Evolutionary conservation across 148 eudicot species (phyloP).

Genomic region (Bassia scoparia): DNA sequence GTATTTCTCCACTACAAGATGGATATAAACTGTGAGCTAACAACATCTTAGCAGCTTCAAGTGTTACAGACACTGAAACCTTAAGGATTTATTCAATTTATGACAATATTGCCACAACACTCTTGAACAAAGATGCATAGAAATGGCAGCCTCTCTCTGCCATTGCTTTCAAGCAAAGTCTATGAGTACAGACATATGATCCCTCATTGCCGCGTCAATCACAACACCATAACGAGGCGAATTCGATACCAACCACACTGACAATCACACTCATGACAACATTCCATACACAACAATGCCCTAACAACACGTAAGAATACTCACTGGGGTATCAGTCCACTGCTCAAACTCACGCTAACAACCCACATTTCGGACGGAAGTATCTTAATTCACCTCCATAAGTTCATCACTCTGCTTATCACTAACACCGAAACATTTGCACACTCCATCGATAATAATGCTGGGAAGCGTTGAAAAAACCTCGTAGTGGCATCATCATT

Average conservation of each 20-base stretch:
- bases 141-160: constrained; percentile 49
- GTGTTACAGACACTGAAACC: constrained; percentile 54
- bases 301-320: constrained; percentile 49
- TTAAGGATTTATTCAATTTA: constrained; percentile 21
- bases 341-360: constrained; percentile 46
- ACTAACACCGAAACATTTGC: constrained; percentile 26
- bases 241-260: constrained; percentile 56
- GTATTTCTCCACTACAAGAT: constrained; percentile 64
- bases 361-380: constrained; percentile 75
- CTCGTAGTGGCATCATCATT: constrained; percentile 21
- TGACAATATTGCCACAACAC: constrained; percentile 19
- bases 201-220: constrained; percentile 64
- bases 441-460: constrained; percentile 52
- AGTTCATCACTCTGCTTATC: too few species aligned
- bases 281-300: constrained; percentile 34
- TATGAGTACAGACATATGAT: constrained; percentile 62
- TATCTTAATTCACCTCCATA: too few species aligned
- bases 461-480: constrained; percentile 59
- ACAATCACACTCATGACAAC: constrained; percentile 29
- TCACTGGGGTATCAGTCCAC: constrained; percentile 58
- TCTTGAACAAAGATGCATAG: constrained; percentile 20
- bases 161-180: constrained; percentile 63
- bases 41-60: constrained; percentile 61
- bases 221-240: constrained; percentile 65
- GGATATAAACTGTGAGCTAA: constrained; percentile 55